Evolutionary conservation across 1,139 yeast species (phyloP), one percentile per base, ranked within the genome.

Genomic region (Pichia sp.): DNA sequence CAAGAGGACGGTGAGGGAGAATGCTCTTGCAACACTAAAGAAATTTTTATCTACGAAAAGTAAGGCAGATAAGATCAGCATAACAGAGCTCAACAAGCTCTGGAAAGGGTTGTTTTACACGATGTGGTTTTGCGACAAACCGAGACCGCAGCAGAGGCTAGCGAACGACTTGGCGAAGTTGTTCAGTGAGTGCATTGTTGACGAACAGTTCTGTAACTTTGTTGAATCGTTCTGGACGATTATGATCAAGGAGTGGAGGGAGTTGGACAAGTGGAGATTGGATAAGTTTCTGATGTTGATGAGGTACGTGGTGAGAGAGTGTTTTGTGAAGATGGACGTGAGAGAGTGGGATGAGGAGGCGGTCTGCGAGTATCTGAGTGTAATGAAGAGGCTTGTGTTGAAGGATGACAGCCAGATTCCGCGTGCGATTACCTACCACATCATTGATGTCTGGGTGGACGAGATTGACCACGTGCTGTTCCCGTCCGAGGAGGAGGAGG

Each of bases 61-160:
- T 9, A 55, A 59, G 24, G 55, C 63, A 3, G 58, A 58, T 42
- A 63, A 63, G 36, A 50, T 67, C 16, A 58, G 55, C 6, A 49
- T 49, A 49, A 59, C 77, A 20, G 96, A 92, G 58, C 76, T 84
- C 63, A 87, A 87, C 62, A 91, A 92, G 69, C 75, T 93, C 56
- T 93, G 98, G 97, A 90, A 88, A 71, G 99, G 98, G 9, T 76
- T 93, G 50, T 93, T 86, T 71, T 93, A 78, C 69, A 84, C 90
- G 33, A 89, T 93, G 96, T 93, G 99, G 99, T 90, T 87, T 71
- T 82, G 96, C 67, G 99, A 93, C 71, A 81, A 95, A 64, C 95
- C 97, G 33, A 78, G 85, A 62, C 95, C 96, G 33, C 99, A 93
- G 71, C 96, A 91, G 69, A 75, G 85, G 57, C 75, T 93, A 48